Percentiles rank a stretch among this genome's conserved stretches.
These are phyloP conservation scores for Sugiyamaella pinicola DNA, from an alignment of 1,139 yeast species.

Conservation along the genomic window DNA sequence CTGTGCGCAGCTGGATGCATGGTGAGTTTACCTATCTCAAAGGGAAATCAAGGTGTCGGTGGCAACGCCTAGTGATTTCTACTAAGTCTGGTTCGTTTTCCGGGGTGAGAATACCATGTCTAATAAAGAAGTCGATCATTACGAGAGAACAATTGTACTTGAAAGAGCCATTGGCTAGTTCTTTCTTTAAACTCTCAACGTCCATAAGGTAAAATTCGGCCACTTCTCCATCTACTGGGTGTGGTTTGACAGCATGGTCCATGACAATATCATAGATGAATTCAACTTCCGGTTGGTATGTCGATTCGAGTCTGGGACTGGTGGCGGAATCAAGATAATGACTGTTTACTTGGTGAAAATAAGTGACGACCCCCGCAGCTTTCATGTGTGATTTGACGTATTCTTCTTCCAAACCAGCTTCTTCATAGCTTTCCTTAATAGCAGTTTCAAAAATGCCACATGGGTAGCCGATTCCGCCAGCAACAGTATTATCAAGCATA, in stretches of 20 bases:
- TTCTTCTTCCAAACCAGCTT: constrained; percentile 70
- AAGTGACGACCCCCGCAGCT: constrained; percentile 69
- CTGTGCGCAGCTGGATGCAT: no score
- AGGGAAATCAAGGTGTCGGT: constrained; percentile 74
- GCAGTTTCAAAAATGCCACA: constrained; percentile 74
- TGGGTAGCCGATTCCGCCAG: constrained; percentile 92
- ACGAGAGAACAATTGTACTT: constrained; percentile 88
- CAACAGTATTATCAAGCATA: constrained; percentile 89
- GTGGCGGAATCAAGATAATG: background rate
- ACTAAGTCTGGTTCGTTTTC: constrained; percentile 64
- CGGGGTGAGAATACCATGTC: constrained; percentile 70
- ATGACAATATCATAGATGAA: constrained; percentile 72
- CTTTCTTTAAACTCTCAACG: constrained; percentile 55
- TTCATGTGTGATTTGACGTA: constrained; percentile 52
- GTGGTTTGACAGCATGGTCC: constrained; percentile 55
- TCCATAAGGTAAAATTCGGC: constrained; percentile 67
- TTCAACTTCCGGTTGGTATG: constrained; percentile 88
- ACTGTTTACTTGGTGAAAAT: constrained; percentile 49
- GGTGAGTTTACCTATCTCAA: constrained; percentile 23
- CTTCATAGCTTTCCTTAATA: constrained; percentile 84
- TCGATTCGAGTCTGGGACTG: constrained; percentile 47
- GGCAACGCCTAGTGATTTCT: constrained; percentile 61
- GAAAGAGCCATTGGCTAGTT: constrained; percentile 59
- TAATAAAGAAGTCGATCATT: constrained; percentile 75
- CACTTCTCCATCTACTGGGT: constrained; percentile 85